phyloP scores from a whole-genome alignment of 73 alveolate genomes.

The Paramecium octaurelia region DNA sequence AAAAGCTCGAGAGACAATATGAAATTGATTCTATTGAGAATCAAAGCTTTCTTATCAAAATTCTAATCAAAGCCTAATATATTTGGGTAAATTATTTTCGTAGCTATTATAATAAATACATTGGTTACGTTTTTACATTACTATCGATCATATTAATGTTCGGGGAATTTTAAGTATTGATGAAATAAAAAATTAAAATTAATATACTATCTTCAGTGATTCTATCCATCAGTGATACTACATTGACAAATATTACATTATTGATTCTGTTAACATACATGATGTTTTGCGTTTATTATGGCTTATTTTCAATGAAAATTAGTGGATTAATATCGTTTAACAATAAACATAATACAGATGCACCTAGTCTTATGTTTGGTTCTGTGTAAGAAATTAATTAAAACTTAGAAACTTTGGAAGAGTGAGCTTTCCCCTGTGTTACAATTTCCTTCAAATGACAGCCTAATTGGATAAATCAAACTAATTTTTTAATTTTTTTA shows the following conservation, averaged over 20 bases:
- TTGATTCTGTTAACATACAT: neutral
- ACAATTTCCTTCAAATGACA: conserved; percentile 16
- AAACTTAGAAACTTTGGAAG: conserved; percentile 34
- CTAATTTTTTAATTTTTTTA: neutral
- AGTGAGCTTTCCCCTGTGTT: conserved; percentile 50
- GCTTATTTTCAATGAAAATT: neutral
- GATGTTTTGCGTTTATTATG: conserved; percentile 17
- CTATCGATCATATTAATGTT: neutral
- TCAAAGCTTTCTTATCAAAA: neutral
- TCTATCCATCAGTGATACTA: neutral
- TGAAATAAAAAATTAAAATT: neutral
- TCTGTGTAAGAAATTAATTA: neutral
- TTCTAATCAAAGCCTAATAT: neutral
- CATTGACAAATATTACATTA: neutral
- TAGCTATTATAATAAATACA: neutral
- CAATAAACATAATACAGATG: neutral
- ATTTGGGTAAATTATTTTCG: conserved; percentile 43
- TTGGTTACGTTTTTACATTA: neutral
- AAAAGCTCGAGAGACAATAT: neutral
- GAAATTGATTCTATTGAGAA: neutral
- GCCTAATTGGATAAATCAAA: neutral
- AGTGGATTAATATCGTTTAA: neutral
- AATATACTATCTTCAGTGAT: neutral
- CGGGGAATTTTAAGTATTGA: conserved; percentile 39
- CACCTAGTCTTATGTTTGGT: conserved; percentile 9